These are phyloP conservation scores for Acanthamoeba lenticulata DNA, from an alignment of 208 protist genomes.

Conservation along the genomic window DNA sequence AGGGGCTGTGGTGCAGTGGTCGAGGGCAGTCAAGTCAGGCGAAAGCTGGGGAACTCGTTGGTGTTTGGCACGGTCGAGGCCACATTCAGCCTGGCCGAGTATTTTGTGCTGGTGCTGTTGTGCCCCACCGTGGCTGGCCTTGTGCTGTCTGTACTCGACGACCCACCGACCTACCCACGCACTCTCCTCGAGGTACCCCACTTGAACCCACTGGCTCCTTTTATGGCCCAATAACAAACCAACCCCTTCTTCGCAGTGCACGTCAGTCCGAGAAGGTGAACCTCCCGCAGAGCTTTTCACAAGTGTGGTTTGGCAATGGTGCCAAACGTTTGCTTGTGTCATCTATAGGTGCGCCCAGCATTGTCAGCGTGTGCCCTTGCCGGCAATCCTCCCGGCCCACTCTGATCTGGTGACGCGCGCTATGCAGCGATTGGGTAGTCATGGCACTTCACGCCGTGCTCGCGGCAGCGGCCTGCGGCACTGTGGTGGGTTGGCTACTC, in stretches of 20 bases:
- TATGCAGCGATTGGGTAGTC: background rate
- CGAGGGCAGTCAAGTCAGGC: background rate
- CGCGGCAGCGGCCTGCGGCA: background rate
- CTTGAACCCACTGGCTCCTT: background rate
- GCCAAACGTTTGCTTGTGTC: background rate
- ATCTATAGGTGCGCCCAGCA: background rate
- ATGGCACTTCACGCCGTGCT: background rate
- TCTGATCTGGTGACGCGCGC: background rate
- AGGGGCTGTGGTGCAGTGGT: background rate
- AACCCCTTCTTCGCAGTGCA: no score
- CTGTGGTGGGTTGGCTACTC: constrained; percentile 1
- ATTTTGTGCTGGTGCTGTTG: constrained; percentile 47
- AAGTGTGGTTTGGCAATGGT: background rate
- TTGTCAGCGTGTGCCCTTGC: background rate
- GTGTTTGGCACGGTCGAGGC: constrained; percentile 54
- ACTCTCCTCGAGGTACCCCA: background rate
- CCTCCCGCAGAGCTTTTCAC: background rate
- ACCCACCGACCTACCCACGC: background rate
- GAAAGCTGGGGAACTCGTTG: background rate
- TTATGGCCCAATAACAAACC: no score
- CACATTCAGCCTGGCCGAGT: constrained; percentile 38
- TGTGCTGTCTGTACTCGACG: background rate
- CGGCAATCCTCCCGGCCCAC: background rate
- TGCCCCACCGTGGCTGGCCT: constrained; percentile 14
- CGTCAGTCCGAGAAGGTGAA: no score